Conservation (phyloP, 2,329 filamentous ascomycete genomes). For the Ophiocordyceps camponoti-saundersi region DNA sequence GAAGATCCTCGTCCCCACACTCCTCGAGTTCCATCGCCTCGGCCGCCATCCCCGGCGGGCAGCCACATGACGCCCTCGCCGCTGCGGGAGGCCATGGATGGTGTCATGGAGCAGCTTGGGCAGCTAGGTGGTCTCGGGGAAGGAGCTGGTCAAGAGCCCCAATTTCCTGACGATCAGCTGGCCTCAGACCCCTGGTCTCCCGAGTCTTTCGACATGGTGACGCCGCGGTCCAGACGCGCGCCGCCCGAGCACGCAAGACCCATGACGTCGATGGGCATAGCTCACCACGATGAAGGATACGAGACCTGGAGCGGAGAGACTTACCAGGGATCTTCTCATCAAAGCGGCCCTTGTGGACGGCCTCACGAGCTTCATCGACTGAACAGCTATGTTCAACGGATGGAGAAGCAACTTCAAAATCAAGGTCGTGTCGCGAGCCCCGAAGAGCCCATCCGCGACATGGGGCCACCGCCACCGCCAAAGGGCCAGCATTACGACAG, state of each 20-base stretch:
- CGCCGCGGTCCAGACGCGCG: conserved; percentile 10
- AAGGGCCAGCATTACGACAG: conserved; percentile 34
- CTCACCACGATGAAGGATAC: conserved; percentile 41
- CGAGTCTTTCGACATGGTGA: conserved; percentile 56
- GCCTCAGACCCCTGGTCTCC: conserved; percentile 72
- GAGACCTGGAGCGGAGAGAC: conserved; percentile 40
- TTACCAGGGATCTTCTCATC: conserved; percentile 27
- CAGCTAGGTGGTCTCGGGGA: conserved; percentile 47
- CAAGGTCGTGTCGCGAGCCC: conserved; percentile 48
- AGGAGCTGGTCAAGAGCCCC: not conserved
- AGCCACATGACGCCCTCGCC: conserved; percentile 74
- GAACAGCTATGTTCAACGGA: conserved; percentile 75
- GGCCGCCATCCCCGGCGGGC: conserved; percentile 48
- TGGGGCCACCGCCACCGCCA: conserved; percentile 46
- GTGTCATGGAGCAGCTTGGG: conserved; percentile 88
- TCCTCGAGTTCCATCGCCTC: conserved; percentile 43
- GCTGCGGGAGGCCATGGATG: conserved; percentile 87
- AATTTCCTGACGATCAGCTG: conserved; percentile 32
- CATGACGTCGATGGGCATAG: conserved; percentile 59
- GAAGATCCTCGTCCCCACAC: conserved; percentile 24
- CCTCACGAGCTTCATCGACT: conserved; percentile 50
- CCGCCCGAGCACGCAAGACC: conserved; percentile 23
- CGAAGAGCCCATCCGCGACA: conserved; percentile 22
- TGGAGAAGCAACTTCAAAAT: conserved; percentile 61
- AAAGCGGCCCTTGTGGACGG: conserved; percentile 23